phyloP scores from a whole-genome alignment of 2,329 filamentous ascomycete species.

The Chalara sp. region DNA sequence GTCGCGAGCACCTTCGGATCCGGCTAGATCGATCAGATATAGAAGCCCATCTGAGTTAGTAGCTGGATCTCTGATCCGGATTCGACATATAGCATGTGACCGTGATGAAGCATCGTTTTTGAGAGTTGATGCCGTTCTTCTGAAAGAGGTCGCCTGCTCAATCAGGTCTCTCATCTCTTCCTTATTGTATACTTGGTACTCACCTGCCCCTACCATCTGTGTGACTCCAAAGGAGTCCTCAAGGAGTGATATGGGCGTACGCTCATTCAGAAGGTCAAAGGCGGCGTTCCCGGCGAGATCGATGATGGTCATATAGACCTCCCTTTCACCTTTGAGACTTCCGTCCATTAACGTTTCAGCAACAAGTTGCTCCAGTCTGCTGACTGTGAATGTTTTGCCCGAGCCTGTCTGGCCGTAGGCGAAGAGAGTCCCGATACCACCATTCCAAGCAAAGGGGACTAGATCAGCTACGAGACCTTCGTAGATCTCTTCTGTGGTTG shows the following conservation, averaged over 20 bases:
- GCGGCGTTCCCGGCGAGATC: constrained; percentile 83
- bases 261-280: constrained; percentile 36
- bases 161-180: constrained; percentile 74
- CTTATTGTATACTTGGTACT: constrained; percentile 28
- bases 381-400: constrained; percentile 41
- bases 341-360: constrained; percentile 67
- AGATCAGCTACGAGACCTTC: constrained; percentile 4
- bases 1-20: background rate
- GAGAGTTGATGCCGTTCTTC: constrained; percentile 34
- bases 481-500: constrained; percentile 12
- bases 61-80: background rate
- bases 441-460: constrained; percentile 26
- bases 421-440: constrained; percentile 42
- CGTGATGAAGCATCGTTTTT: background rate
- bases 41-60: background rate
- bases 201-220: constrained; percentile 35
- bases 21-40: background rate
- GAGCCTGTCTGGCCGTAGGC: constrained; percentile 44
- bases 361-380: constrained; percentile 34
- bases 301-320: constrained; percentile 88
- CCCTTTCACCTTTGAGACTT: constrained; percentile 66
- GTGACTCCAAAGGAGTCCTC: constrained; percentile 39
- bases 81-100: background rate
- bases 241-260: constrained; percentile 35
- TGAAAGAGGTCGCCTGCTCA: constrained; percentile 55